phyloP scores from a whole-genome alignment of 805 yeast species.

The Kodamaea sagamina region DNA sequence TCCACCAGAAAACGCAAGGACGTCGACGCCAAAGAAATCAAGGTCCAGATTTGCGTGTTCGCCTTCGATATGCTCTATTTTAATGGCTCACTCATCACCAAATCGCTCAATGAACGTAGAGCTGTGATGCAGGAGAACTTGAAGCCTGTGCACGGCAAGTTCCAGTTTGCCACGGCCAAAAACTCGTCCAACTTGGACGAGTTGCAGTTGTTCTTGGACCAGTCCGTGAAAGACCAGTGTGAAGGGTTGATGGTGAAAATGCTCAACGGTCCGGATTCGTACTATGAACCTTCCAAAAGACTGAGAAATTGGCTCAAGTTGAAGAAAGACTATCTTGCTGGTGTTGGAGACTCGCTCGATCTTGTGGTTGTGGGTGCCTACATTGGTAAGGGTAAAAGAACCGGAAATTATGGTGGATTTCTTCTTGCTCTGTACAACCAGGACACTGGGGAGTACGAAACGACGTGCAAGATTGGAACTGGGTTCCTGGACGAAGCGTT shows the following conservation, averaged over 20 bases:
- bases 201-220: conserved; percentile 81
- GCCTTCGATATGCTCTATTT: conserved; percentile 83
- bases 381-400: conserved; percentile 90
- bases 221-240: conserved; percentile 84
- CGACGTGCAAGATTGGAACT: conserved; percentile 96
- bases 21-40: conserved; percentile 82
- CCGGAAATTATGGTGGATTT: conserved; percentile 95
- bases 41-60: conserved; percentile 87
- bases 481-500: conserved; percentile 90
- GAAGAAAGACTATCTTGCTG: conserved; percentile 92
- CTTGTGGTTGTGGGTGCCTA: conserved; percentile 93
- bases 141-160: conserved; percentile 67
- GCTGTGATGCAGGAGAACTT: conserved; percentile 57
- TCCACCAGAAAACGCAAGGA: conserved; percentile 94
- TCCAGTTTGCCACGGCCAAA: conserved; percentile 74
- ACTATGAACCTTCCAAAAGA: conserved; percentile 92
- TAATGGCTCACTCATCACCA: conserved; percentile 68
- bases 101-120: conserved; percentile 72
- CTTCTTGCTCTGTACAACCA: conserved; percentile 85
- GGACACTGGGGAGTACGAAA: conserved; percentile 90
- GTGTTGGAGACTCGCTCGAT: conserved; percentile 95
- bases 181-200: conserved; percentile 72
- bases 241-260: conserved; percentile 97
- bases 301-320: conserved; percentile 94
- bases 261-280: conserved; percentile 75